Percentiles rank a stretch among this genome's conserved stretches.
Conservation (phyloP, 73 alveolate genomes). For the Halteria grandinella region DNA sequence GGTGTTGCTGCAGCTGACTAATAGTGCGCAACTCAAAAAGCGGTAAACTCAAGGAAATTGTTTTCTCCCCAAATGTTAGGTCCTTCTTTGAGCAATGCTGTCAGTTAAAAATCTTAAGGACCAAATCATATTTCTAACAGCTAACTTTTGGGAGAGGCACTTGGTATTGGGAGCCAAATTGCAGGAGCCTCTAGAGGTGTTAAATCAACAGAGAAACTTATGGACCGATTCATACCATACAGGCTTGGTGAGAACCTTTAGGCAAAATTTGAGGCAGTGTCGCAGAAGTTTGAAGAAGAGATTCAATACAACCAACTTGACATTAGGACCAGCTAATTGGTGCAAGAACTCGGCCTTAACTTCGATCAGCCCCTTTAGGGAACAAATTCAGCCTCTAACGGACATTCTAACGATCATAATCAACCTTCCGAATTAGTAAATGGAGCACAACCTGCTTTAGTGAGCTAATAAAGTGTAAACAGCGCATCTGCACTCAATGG, state of each 20-base stretch:
- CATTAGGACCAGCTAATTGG: background rate
- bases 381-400: background rate
- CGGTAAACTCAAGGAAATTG: constrained; percentile 18
- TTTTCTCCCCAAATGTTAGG: constrained; percentile 25
- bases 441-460: background rate
- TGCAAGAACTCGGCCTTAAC: background rate
- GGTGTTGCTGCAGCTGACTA: no score
- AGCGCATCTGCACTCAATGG: background rate
- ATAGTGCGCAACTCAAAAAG: no score
- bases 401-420: background rate
- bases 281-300: constrained; percentile 33
- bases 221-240: constrained; percentile 49
- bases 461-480: background rate
- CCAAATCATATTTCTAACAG: no score
- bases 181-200: no score
- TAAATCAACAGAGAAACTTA: constrained; percentile 26
- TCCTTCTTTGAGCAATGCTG: background rate
- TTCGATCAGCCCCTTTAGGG: background rate
- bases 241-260: constrained; percentile 34
- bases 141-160: no score
- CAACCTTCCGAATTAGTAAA: background rate
- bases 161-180: no score
- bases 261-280: constrained; percentile 46
- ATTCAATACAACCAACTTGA: background rate
- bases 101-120: background rate